A percentile compares a stretch with the other conserved stretches of the same genome.
phyloP scores from a whole-genome alignment of 495 filamentous ascomycete species.

The Penicillium lividum region DNA sequence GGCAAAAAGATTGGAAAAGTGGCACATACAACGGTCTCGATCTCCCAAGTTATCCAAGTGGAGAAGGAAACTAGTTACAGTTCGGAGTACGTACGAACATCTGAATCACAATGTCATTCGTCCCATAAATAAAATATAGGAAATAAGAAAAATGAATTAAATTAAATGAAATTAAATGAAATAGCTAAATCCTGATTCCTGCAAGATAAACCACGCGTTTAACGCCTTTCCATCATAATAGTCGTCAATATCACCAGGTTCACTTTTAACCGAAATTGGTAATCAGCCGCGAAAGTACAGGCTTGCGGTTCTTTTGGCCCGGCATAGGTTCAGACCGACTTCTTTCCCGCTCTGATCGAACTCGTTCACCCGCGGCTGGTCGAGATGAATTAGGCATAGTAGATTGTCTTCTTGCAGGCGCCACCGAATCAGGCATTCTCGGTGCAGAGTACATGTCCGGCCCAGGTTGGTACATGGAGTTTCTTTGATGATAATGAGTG shows the following conservation, averaged over 20 bases:
- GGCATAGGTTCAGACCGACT: conserved; percentile 25
- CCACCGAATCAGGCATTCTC: conserved; percentile 3
- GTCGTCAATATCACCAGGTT: no score
- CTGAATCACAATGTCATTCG: no score
- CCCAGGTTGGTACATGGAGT: conserved; percentile 19
- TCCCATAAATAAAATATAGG: no score
- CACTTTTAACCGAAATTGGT: conserved; percentile 36
- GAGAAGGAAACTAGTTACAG: not conserved
- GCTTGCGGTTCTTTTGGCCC: conserved; percentile 21
- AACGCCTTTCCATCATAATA: no score
- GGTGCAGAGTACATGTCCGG: conserved; percentile 6
- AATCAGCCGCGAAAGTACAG: conserved; percentile 41
- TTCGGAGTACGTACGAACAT: no score
- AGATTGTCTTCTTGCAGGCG: conserved; percentile 14
- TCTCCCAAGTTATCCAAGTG: conserved; percentile 1
- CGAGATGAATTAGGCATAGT: conserved; percentile 14
- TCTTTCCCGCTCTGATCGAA: conserved; percentile 21
- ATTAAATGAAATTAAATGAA: no score
- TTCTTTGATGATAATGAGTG: conserved; percentile 25
- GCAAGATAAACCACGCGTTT: no score
- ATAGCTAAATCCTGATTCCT: no score
- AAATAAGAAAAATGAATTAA: no score
- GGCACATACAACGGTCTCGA: conserved; percentile 17
- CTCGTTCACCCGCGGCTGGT: conserved; percentile 3
- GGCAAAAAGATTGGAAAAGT: conserved; percentile 1